phyloP scores from a whole-genome alignment of 164 flowering plant genomes.

The Sedum album region DNA sequence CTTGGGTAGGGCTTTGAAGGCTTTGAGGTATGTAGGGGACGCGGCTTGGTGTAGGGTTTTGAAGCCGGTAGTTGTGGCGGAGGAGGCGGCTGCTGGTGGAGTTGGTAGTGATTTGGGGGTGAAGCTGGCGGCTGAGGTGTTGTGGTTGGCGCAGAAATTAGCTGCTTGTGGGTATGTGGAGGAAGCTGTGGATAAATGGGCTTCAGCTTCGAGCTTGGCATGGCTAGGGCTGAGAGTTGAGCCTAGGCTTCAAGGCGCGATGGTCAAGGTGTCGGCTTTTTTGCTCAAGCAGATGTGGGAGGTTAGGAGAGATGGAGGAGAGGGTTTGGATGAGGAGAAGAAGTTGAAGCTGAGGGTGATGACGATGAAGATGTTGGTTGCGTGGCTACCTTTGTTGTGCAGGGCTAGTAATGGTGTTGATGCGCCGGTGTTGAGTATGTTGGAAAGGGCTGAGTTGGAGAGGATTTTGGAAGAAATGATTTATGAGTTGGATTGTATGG shows the following conservation, averaged over 20 bases:
- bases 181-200: slow-evolving; percentile 59
- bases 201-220: slow-evolving; percentile 51
- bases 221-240: slow-evolving; percentile 50
- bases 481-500: slow-evolving; percentile 26
- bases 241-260: slow-evolving; percentile 52
- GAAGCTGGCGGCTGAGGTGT: slow-evolving; percentile 77
- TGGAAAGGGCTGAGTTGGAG: slow-evolving; percentile 52
- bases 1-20: slow-evolving; percentile 11
- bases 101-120: slow-evolving; percentile 29
- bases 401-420: slow-evolving; percentile 61
- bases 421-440: slow-evolving; percentile 37
- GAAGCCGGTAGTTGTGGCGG: slow-evolving; percentile 16
- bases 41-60: slow-evolving; percentile 16
- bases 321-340: slow-evolving; percentile 16
- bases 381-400: slow-evolving; percentile 84
- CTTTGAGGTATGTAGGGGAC: slow-evolving; percentile 19
- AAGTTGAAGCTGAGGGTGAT: slow-evolving; percentile 12
- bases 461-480: slow-evolving; percentile 42
- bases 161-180: slow-evolving; percentile 46
- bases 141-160: slow-evolving; percentile 71
- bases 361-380: slow-evolving; percentile 38
- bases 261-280: slow-evolving; percentile 55
- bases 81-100: background rate
- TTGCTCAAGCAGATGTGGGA: slow-evolving; percentile 55
- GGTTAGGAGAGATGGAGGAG: slow-evolving; percentile 22